Evolutionary conservation across 1,284 basidiomycete genomes (phyloP).

Genomic region (Ceraceosorus bombacis): DNA sequence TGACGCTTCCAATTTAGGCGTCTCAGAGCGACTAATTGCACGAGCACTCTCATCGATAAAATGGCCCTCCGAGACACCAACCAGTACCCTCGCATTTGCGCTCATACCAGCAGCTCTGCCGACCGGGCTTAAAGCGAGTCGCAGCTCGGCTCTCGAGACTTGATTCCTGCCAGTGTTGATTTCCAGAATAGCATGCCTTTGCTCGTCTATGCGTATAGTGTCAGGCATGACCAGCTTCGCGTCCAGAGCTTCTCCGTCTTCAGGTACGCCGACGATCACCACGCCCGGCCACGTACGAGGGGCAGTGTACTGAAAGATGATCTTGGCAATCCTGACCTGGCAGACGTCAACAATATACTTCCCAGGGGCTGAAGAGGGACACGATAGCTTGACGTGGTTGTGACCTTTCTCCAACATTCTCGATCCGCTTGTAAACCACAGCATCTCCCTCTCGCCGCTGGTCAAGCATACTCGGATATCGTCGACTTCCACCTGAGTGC

Average conservation of each 20-base stretch:
- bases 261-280: constrained; percentile 24
- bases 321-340: constrained; percentile 30
- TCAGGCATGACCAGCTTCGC: constrained; percentile 17
- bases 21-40: background rate
- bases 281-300: background rate
- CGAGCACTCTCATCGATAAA: background rate
- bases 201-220: constrained; percentile 29
- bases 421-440: constrained; percentile 33
- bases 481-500: constrained; percentile 26
- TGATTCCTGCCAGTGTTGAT: constrained; percentile 27
- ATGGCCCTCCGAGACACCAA: constrained; percentile 5
- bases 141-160: constrained; percentile 20
- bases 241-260: constrained; percentile 30
- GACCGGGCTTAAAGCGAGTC: constrained; percentile 6
- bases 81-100: constrained; percentile 1
- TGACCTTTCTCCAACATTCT: constrained; percentile 23
- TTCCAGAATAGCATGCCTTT: constrained; percentile 21
- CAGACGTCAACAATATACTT: constrained; percentile 37
- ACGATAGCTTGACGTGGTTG: constrained; percentile 23
- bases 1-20: background rate
- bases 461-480: constrained; percentile 34
- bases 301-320: constrained; percentile 34
- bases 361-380: constrained; percentile 26
- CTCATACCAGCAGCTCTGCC: background rate
- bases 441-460: constrained; percentile 18